These are phyloP conservation scores for Populus nigra DNA, from an alignment of 345 rosid genomes.

Conservation along the genomic window DNA sequence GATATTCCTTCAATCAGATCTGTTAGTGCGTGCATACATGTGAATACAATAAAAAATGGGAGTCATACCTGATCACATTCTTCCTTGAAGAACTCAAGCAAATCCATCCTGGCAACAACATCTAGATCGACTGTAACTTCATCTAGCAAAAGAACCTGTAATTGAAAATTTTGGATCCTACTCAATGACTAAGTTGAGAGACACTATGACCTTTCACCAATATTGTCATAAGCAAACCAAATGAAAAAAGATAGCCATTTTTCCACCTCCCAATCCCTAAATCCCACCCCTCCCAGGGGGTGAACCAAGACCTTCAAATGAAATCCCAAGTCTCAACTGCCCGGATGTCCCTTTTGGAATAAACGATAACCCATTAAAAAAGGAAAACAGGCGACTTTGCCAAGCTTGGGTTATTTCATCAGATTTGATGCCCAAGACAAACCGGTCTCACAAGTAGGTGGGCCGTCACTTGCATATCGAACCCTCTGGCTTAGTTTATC, in stretches of 20 bases:
- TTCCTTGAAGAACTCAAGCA: constrained; percentile 83
- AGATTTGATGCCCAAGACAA: not conserved
- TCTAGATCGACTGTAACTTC: constrained; percentile 96
- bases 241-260: not conserved
- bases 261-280: not conserved
- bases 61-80: constrained; percentile 76
- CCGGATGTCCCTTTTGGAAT: not conserved
- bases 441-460: not conserved
- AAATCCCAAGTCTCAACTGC: not conserved
- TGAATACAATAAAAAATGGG: not conserved
- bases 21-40: not conserved
- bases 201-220: not conserved
- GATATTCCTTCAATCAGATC: constrained; percentile 4
- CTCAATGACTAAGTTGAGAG: constrained; percentile 1
- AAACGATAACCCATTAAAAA: not conserved
- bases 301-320: not conserved
- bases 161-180: constrained; percentile 1
- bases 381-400: not conserved
- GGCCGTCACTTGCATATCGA: not conserved
- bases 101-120: constrained; percentile 91
- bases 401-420: not conserved
- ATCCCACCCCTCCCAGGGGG: not conserved
- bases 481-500: not conserved
- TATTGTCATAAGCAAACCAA: too few species aligned
- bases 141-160: constrained; percentile 84